Percentiles rank a stretch among this genome's conserved stretches.
Evolutionary conservation across 257 asterid species (phyloP).

Genomic region (Mitragyna speciosa): DNA sequence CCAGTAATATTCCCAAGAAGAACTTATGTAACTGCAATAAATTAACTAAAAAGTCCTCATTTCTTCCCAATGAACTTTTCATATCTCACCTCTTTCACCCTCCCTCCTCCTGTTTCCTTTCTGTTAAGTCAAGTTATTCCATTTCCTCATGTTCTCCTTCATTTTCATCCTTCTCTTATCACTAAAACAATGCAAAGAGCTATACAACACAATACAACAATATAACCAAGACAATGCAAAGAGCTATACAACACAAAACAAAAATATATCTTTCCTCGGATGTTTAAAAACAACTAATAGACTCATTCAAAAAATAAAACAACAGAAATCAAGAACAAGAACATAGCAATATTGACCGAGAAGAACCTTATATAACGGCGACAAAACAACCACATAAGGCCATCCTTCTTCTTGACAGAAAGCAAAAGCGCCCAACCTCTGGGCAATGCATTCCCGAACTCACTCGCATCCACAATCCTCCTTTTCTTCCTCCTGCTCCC

Average conservation of each 20-base stretch:
- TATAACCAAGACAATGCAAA: not conserved
- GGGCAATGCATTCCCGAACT: slow-evolving; percentile 67
- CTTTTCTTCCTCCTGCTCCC: slow-evolving; percentile 76
- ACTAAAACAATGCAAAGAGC: not conserved
- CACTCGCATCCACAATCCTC: slow-evolving; percentile 70
- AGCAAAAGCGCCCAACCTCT: slow-evolving; percentile 75
- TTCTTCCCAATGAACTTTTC: not conserved
- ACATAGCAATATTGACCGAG: slow-evolving; percentile 2
- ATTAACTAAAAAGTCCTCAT: not conserved
- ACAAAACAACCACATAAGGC: slow-evolving; percentile 57
- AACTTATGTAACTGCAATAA: not conserved
- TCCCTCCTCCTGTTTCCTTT: not conserved
- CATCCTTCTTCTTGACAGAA: slow-evolving; percentile 62
- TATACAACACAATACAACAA: not conserved
- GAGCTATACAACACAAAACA: not conserved
- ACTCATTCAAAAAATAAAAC: not conserved
- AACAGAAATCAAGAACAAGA: slow-evolving; percentile 1
- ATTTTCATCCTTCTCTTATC: not conserved
- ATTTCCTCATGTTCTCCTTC: not conserved
- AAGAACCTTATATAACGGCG: slow-evolving; percentile 79
- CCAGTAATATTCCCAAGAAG: not conserved
- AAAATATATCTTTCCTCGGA: not conserved
- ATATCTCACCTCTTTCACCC: not conserved
- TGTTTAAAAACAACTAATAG: not conserved
- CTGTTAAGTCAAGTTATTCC: not conserved